Conservation (phyloP, 345 rosid species). For the Luvunga scandens region DNA sequence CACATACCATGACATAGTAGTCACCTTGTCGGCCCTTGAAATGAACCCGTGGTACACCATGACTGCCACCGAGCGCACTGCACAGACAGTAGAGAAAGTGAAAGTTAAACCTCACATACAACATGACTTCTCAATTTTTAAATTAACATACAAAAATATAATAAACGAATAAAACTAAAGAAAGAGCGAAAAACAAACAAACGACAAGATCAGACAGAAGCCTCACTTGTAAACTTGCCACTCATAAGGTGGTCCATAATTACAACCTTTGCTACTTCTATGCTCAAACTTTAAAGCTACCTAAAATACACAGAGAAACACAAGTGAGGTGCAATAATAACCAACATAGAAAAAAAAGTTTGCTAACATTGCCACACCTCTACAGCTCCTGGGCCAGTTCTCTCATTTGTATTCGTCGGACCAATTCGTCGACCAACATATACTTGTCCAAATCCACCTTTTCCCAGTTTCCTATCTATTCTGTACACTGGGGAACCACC, state of each 20-base stretch:
- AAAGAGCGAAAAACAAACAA: neutral
- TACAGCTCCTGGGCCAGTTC: slow-evolving; percentile 70
- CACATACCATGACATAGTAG: slow-evolving; percentile 77
- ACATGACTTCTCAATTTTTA: neutral
- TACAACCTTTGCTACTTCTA: slow-evolving; percentile 94
- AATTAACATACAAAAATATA: neutral
- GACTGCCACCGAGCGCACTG: slow-evolving; percentile 83
- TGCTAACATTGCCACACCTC: slow-evolving; percentile 42
- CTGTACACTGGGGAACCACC: slow-evolving; percentile 83
- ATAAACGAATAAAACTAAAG: neutral
- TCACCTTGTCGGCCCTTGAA: slow-evolving; percentile 82
- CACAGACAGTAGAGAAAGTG: slow-evolving; percentile 15
- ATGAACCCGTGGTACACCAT: slow-evolving; percentile 88
- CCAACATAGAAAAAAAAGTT: neutral
- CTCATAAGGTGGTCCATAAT: slow-evolving; percentile 89
- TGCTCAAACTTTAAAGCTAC: slow-evolving; percentile 97
- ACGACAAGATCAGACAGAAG: slow-evolving; percentile 1
- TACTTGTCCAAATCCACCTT: slow-evolving; percentile 99
- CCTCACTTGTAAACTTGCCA: slow-evolving; percentile 99
- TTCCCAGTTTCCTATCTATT: slow-evolving; percentile 79
- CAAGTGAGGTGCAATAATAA: neutral
- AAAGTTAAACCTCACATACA: neutral
- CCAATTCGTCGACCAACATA: slow-evolving; percentile 78
- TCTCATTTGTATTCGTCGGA: slow-evolving; percentile 36
- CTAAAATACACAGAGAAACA: slow-evolving; percentile 32